A percentile compares a stretch with the other conserved stretches of the same genome.
These are phyloP conservation scores for Botryococcus braunii DNA, from an alignment of 163 green algal species.

Conservation along the genomic window DNA sequence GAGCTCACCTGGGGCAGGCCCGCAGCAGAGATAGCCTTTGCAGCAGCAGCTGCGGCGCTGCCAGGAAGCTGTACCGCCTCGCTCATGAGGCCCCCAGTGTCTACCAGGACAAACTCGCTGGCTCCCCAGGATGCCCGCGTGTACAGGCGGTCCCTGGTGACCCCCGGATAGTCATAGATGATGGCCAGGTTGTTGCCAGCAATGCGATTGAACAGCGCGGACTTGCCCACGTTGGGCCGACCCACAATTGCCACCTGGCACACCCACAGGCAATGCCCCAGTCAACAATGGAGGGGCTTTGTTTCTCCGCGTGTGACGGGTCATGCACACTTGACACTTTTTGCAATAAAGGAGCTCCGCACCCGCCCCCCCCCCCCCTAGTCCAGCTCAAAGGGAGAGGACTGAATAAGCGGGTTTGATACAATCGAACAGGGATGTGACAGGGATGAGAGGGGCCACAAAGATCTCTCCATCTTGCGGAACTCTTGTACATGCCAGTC, in stretches of 20 bases:
- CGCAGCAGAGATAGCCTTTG: slow-evolving; percentile 46
- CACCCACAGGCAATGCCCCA: background rate
- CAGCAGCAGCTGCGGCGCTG: slow-evolving; percentile 22
- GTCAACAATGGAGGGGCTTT: too few relatives aligned
- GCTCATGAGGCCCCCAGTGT: slow-evolving; percentile 85
- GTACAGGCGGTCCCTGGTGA: slow-evolving; percentile 77
- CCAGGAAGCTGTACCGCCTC: slow-evolving; percentile 38
- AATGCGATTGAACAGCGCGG: slow-evolving; percentile 92
- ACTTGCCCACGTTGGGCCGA: slow-evolving; percentile 82
- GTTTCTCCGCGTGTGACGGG: background rate
- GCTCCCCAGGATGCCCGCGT: slow-evolving; percentile 71
- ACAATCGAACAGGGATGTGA: background rate
- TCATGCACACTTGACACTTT: background rate
- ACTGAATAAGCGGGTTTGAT: background rate
- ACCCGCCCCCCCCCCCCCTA: background rate
- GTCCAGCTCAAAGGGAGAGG: background rate
- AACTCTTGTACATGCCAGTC: too few relatives aligned
- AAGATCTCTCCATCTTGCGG: too few relatives aligned
- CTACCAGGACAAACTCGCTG: slow-evolving; percentile 87
- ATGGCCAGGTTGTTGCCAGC: slow-evolving; percentile 74
- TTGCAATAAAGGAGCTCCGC: background rate
- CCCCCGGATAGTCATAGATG: slow-evolving; percentile 88
- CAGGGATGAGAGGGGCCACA: too few relatives aligned
- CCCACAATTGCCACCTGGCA: slow-evolving; percentile 53
- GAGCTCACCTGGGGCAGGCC: slow-evolving; percentile 38